Evolutionary conservation across 2,329 filamentous ascomycete species (phyloP), one percentile per base, ranked within the genome.

Genomic region (Aciculosporium take): DNA sequence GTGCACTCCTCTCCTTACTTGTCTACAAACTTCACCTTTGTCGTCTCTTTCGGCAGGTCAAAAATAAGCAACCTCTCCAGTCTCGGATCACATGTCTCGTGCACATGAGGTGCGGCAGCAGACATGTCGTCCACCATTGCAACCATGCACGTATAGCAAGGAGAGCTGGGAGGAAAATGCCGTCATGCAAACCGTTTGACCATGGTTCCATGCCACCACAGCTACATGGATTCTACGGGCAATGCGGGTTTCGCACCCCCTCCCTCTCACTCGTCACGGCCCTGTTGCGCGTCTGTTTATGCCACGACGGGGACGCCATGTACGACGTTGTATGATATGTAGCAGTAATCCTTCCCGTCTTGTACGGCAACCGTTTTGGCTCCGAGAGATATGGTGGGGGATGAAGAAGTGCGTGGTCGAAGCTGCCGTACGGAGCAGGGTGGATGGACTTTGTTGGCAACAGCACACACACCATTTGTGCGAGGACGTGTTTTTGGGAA

Each of bases 201-300:
- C 41, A 12, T 31, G 4, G 36, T 45, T 46, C 46, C 49, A 52
- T 46, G 48, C 51, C 49, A 52, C 53, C 50, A 51, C 49, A 51
- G 48, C 53, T 48, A 57, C 60, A 59, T 58, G 62, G 58, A 55
- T 44, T 60, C 54, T 55, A 59, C 49, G 56, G 58, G 56, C 50
- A 53, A 55, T 51, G 48, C 52, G 53, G 59, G 59, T 59, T n/a
- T 61, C 57, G 51, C 57, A 48, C 56, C 56, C 56, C 48, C 48
- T 50, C 56, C 56, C 56, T 48, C 48, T 50, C 40, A 36, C 35
- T 53, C 46, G 49, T 49, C 42, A 28, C 33, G 38, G 54, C 50
- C 50, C 51, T 51, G 49, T 46, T 49, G 49, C 52, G 50, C 53
- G 51, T 55, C 50, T 55, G 45, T 51, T 55, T 51, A 51, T 57